Evolutionary conservation across 257 asterid species (phyloP).

Genomic region (Jacaranda copaia): DNA sequence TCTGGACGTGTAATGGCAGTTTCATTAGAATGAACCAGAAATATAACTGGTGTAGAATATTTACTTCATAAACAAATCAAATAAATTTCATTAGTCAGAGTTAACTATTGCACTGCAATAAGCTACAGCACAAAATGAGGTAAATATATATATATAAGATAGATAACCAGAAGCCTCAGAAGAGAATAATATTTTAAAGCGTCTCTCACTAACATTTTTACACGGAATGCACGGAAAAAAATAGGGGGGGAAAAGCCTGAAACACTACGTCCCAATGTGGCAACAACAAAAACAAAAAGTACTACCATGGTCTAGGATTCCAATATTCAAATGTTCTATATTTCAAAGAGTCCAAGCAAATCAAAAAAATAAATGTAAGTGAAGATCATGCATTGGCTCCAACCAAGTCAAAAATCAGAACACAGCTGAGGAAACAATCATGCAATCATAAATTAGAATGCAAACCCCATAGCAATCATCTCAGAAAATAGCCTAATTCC

Average conservation of each 20-base stretch:
- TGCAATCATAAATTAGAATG: slow-evolving; percentile 28
- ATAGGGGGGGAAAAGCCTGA: background rate
- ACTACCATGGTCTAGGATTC: slow-evolving; percentile 21
- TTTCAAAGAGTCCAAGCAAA: slow-evolving; percentile 29
- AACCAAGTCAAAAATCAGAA: background rate
- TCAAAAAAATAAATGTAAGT: slow-evolving; percentile 10
- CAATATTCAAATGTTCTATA: slow-evolving; percentile 7
- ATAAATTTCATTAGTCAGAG: background rate
- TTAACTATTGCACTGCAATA: slow-evolving; percentile 13
- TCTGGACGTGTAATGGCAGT: slow-evolving; percentile 50
- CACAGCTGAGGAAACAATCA: slow-evolving; percentile 1
- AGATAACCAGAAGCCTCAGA: background rate
- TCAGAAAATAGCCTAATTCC: slow-evolving; percentile 11
- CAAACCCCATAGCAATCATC: background rate
- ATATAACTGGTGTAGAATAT: background rate
- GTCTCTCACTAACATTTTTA: background rate
- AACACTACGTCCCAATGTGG: background rate
- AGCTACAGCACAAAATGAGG: slow-evolving; percentile 12
- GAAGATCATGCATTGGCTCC: slow-evolving; percentile 35
- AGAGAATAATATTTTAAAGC: background rate
- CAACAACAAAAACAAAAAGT: background rate
- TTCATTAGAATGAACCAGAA: slow-evolving; percentile 28
- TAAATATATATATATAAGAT: background rate
- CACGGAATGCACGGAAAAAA: slow-evolving; percentile 8
- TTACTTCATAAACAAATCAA: slow-evolving; percentile 15